A percentile compares a stretch with the other conserved stretches of the same genome.
Conservation (phyloP, 345 rosid species). For the Alliaria petiolata region DNA sequence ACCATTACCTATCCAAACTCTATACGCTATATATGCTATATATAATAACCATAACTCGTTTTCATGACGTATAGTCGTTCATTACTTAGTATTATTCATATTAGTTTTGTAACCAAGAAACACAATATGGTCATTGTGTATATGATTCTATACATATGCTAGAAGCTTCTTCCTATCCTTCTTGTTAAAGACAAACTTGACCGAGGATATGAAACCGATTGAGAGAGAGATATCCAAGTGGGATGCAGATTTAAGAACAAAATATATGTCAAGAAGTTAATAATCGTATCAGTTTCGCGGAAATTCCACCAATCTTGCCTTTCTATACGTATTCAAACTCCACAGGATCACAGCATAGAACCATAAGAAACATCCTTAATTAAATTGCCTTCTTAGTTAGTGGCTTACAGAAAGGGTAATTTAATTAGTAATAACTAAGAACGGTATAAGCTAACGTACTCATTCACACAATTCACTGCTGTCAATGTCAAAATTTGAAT, state of each 20-base stretch:
- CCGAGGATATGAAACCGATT: not conserved
- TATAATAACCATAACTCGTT: constrained; percentile 16
- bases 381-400: not conserved
- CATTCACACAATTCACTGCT: constrained; percentile 1
- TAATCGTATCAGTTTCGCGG: not conserved
- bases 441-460: not conserved
- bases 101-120: constrained; percentile 4
- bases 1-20: constrained; percentile 26
- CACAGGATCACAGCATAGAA: not conserved
- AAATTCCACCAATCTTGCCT: not conserved
- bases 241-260: not conserved
- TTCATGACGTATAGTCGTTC: constrained; percentile 27
- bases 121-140: not conserved
- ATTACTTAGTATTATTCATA: not conserved
- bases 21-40: constrained; percentile 13
- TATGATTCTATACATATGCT: not conserved
- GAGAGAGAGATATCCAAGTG: not conserved
- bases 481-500: not conserved
- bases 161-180: constrained; percentile 25
- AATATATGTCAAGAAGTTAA: not conserved
- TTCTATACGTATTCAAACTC: not conserved
- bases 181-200: not conserved
- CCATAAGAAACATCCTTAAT: not conserved
- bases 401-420: not conserved
- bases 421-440: not conserved